A percentile compares a stretch with the other conserved stretches of the same genome.
Evolutionary conservation across 805 yeast genomes (phyloP).

Genomic region (Schwanniomyces polymorphus): DNA sequence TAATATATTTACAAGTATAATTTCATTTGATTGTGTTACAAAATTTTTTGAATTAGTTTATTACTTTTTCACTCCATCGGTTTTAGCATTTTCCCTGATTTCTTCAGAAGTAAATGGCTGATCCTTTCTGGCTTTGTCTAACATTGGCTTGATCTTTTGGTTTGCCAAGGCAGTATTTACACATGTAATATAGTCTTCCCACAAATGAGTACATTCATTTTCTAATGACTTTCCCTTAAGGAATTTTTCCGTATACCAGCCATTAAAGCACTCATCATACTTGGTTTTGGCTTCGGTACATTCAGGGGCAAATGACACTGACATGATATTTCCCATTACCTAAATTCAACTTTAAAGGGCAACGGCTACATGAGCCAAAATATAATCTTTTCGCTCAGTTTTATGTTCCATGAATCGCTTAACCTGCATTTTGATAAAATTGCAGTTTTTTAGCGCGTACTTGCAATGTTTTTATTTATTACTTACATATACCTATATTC

Average conservation of each 20-base stretch:
- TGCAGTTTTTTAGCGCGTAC: neutral
- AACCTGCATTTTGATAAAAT: neutral
- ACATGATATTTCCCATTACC: constrained; percentile 45
- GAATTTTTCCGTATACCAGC: constrained; percentile 91
- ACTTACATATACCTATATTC: neutral
- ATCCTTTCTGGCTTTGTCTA: constrained; percentile 86
- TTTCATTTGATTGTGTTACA: neutral
- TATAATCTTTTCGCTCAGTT: neutral
- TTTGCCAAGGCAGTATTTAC: constrained; percentile 68
- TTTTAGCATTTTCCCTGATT: constrained; percentile 23
- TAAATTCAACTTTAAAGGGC: neutral
- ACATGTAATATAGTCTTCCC: constrained; percentile 89
- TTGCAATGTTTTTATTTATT: neutral
- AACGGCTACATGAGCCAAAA: neutral
- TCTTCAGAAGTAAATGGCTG: constrained; percentile 65
- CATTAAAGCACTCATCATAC: constrained; percentile 91
- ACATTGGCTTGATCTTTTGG: constrained; percentile 76
- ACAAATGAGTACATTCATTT: constrained; percentile 88
- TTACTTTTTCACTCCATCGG: constrained; percentile 1
- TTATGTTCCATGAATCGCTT: neutral
- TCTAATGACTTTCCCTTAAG: constrained; percentile 53
- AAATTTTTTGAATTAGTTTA: neutral
- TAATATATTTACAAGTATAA: neutral
- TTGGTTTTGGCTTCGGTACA: constrained; percentile 83
- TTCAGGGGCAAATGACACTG: constrained; percentile 92